phyloP scores from a whole-genome alignment of 345 rosid genomes.

The Euclidium syriacum region DNA sequence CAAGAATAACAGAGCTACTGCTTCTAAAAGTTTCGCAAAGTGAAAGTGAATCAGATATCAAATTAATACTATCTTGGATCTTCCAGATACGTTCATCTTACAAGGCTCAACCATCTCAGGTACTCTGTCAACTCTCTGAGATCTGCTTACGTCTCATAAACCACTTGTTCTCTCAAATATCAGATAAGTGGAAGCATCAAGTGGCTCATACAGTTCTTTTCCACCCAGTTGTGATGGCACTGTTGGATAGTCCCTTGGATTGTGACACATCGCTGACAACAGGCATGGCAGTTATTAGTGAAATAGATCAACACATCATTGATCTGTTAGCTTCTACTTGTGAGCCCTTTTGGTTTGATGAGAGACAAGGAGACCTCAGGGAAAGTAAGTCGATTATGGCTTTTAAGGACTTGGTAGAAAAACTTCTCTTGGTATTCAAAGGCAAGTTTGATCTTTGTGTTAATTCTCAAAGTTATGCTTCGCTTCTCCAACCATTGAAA shows the following conservation, averaged over 20 bases:
- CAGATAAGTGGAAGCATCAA: constrained; percentile 32
- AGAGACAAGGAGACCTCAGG: constrained; percentile 21
- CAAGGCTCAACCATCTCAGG: constrained; percentile 28
- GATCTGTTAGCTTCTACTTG: constrained; percentile 41
- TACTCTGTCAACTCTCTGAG: constrained; percentile 40
- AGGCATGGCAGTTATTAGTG: constrained; percentile 38
- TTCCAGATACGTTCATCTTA: constrained; percentile 38
- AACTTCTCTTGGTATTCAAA: constrained; percentile 35
- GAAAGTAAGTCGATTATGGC: constrained; percentile 29
- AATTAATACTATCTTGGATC: constrained; percentile 56
- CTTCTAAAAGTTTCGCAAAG: constrained; percentile 41
- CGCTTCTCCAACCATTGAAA: constrained; percentile 44
- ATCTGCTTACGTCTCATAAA: constrained; percentile 44
- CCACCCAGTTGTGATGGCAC: constrained; percentile 49
- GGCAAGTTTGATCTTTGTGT: constrained; percentile 38
- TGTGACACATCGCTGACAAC: constrained; percentile 30
- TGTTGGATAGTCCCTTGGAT: constrained; percentile 39
- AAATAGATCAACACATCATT: constrained; percentile 41
- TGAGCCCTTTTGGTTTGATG: constrained; percentile 33
- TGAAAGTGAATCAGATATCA: constrained; percentile 36
- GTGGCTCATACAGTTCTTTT: constrained; percentile 42
- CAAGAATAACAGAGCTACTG: constrained; percentile 41
- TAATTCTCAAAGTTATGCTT: constrained; percentile 28
- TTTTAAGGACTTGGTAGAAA: constrained; percentile 34
- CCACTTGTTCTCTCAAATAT: constrained; percentile 37